Evolutionary conservation across 163 green algal genomes (phyloP).

Genomic region (Chlorella variabilis): DNA sequence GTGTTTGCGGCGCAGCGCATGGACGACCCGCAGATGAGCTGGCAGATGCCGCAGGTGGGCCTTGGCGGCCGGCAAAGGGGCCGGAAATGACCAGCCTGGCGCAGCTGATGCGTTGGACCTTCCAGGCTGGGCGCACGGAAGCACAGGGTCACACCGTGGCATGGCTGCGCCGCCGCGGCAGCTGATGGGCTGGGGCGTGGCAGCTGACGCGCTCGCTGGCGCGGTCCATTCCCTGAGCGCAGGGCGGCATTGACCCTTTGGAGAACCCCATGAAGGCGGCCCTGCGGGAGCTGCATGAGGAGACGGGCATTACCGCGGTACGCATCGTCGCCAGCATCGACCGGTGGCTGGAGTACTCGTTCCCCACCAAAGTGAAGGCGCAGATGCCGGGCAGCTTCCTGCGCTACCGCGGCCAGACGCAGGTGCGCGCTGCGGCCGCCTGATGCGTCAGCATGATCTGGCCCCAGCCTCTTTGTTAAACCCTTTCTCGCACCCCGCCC

Average conservation of each 20-base stretch:
- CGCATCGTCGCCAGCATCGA: conserved; percentile 51
- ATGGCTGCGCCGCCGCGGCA: too few relatives aligned
- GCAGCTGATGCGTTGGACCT: too few relatives aligned
- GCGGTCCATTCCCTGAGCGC: too few relatives aligned
- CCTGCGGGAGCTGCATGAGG: conserved; percentile 61
- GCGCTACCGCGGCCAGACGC: conserved; percentile 61
- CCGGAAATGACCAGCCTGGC: too few relatives aligned
- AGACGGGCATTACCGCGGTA: conserved; percentile 60
- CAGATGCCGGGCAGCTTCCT: conserved; percentile 21
- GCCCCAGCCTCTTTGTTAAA: too few relatives aligned
- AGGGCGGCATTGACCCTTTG: conserved; percentile 62
- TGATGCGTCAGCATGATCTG: not conserved
- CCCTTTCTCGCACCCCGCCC: too few relatives aligned
- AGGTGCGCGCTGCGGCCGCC: conserved; percentile 32
- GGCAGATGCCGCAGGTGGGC: conserved; percentile 66
- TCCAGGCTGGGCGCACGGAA: too few relatives aligned
- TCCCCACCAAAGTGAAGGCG: conserved; percentile 43
- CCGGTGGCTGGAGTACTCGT: conserved; percentile 60
- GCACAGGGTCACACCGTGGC: too few relatives aligned
- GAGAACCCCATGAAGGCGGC: conserved; percentile 56
- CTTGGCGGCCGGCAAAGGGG: conserved; percentile 22
- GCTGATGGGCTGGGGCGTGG: too few relatives aligned
- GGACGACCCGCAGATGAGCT: conserved; percentile 51
- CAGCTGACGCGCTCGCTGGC: too few relatives aligned
- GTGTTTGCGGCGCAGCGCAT: conserved; percentile 53